Evolutionary conservation across 1,139 yeast genomes (phyloP), one percentile per base, ranked within the genome.

Genomic region (Geotrichum reessii): DNA sequence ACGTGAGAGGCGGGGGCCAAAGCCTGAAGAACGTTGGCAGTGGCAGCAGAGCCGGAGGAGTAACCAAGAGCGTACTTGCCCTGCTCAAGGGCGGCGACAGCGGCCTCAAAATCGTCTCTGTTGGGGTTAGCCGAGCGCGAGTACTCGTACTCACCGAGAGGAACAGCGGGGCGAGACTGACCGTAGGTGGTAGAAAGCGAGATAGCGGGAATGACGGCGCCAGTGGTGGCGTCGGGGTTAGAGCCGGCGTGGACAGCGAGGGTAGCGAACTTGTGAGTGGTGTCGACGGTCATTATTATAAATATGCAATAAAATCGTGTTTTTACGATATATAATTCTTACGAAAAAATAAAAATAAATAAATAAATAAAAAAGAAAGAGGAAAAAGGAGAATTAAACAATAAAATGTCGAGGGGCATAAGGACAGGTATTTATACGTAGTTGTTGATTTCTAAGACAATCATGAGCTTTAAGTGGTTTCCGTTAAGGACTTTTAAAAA

Each of bases 61-160:
- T 87, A 85, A 17, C 93, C 96, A 63, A 90, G 74, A 27, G 91
- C 96, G 71, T 82, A 79, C 72, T 84, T 83, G 65, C 87, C 96
- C 62, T 80, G 79, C 75, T 89, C 96, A 62, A 90, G 78, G 47
- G 90, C 79, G 56, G 96, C 96, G 61, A 89, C 82, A 9, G 91
- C 95, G 56, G 76, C 76, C 75, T 90, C 96, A 65, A 90, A 85
- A 71, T 83, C 84, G 73, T 85, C 85, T 76, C 96, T 84, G 81
- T 89, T 89, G 64, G 96, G 96, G 76, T 90, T 90, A 64, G 87
- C 85, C 33, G 95, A 86, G 73, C 96, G 81, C 28, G 95, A 87
- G 77, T 90, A 90, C 73, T 90, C 96, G 74, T 84, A 89, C 55
- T 75, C 80, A 54, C 96, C 95, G 59, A 89, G 71, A 58, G 96